These are phyloP conservation scores for Septoria linicola DNA, from an alignment of 2,329 filamentous ascomycete genomes.

Conservation along the genomic window DNA sequence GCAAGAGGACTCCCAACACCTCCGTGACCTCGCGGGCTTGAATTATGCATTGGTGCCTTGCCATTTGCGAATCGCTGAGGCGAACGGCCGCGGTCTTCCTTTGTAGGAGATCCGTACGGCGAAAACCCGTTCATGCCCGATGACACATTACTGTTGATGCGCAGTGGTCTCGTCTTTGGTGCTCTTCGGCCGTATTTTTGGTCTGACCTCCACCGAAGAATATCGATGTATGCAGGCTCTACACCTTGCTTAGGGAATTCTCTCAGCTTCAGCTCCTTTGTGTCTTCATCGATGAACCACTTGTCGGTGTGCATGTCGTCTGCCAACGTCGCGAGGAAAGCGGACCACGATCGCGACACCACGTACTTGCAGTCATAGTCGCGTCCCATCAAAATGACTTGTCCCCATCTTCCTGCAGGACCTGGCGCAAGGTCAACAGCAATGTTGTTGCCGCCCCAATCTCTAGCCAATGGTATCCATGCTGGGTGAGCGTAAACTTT, in stretches of 20 bases:
- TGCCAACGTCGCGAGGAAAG: slow-evolving; percentile 80
- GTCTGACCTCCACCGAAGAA: slow-evolving; percentile 90
- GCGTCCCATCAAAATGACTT: slow-evolving; percentile 92
- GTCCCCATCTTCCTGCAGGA: slow-evolving; percentile 87
- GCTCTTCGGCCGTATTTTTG: slow-evolving; percentile 78
- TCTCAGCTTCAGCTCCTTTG: slow-evolving; percentile 82
- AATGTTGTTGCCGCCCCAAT: slow-evolving; percentile 98
- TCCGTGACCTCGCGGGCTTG: slow-evolving; percentile 61
- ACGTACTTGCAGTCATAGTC: slow-evolving; percentile 99
- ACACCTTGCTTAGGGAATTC: slow-evolving; percentile 88
- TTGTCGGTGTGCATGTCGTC: slow-evolving; percentile 90
- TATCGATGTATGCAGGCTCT: slow-evolving; percentile 91
- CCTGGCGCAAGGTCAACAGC: slow-evolving; percentile 91
- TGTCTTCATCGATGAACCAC: slow-evolving; percentile 90
- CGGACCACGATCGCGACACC: slow-evolving; percentile 84
- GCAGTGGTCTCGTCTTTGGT: slow-evolving; percentile 47
- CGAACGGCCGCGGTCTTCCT: slow-evolving; percentile 66
- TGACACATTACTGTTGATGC: slow-evolving; percentile 54
- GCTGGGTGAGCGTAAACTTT: slow-evolving; percentile 89
- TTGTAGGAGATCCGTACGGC: slow-evolving; percentile 62
- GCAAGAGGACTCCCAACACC: slow-evolving; percentile 68
- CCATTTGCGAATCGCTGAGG: slow-evolving; percentile 64
- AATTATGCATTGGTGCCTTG: slow-evolving; percentile 59
- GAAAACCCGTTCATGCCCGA: slow-evolving; percentile 49
- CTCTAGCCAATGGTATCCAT: slow-evolving; percentile 93